Evolutionary conservation across 2,329 filamentous ascomycete genomes (phyloP).

Genomic region (Calonectria fujianensis): DNA sequence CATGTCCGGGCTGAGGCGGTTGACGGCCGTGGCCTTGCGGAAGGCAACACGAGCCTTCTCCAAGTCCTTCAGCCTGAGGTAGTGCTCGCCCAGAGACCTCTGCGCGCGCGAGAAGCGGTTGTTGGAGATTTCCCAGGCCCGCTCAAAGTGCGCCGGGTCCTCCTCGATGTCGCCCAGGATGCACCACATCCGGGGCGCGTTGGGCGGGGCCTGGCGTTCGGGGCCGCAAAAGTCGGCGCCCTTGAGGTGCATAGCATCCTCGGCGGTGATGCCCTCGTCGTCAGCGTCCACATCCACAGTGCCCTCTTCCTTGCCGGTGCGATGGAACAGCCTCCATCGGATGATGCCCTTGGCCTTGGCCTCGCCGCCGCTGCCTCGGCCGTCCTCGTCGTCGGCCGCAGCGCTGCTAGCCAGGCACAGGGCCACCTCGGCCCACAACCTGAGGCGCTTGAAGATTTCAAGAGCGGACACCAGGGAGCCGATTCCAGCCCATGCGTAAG

Average conservation of each 20-base stretch:
- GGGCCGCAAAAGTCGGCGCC: conserved; percentile 74
- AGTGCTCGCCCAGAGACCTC: conserved; percentile 87
- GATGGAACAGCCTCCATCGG: conserved; percentile 85
- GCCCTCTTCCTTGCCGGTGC: conserved; percentile 64
- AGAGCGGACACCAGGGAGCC: conserved; percentile 92
- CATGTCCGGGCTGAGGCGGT: conserved; percentile 86
- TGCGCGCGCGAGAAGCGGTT: conserved; percentile 90
- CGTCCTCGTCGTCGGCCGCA: conserved; percentile 74
- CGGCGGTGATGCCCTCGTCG: conserved; percentile 67
- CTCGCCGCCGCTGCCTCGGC: conserved; percentile 77
- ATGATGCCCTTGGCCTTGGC: conserved; percentile 87
- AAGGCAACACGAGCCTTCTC: conserved; percentile 85
- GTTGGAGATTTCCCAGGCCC: conserved; percentile 91
- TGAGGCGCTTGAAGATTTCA: conserved; percentile 94
- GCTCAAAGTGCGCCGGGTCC: conserved; percentile 84
- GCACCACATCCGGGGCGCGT: conserved; percentile 92
- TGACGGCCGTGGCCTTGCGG: conserved; percentile 83
- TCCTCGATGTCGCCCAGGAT: conserved; percentile 93
- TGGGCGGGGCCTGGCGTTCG: conserved; percentile 80
- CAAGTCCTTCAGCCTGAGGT: conserved; percentile 80
- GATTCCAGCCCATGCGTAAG: conserved; percentile 91
- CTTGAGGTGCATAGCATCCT: conserved; percentile 74
- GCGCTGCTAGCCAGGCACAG: conserved; percentile 84
- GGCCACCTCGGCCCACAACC: conserved; percentile 96
- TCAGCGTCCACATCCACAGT: conserved; percentile 63